Conservation (phyloP, 352 stramenopile genomes). For the Stephanocyclus meneghinianus region DNA sequence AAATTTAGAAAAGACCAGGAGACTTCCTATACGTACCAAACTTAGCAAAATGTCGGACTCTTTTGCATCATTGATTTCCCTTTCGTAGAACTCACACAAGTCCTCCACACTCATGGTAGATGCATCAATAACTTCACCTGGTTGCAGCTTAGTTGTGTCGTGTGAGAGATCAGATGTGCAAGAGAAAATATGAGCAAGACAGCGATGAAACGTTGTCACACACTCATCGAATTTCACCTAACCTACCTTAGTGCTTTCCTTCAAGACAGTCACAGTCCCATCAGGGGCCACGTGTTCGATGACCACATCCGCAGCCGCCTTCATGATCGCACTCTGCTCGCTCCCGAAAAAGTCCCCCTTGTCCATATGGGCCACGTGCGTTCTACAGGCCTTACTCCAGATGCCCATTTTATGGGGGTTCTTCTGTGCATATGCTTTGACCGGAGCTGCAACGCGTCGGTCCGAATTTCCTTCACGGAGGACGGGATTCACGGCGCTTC, state of each 20-base stretch:
- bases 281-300: conserved; percentile 75
- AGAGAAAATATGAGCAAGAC: conserved; percentile 2
- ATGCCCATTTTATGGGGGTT: conserved; percentile 85
- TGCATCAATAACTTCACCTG: conserved; percentile 84
- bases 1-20: neutral
- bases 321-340: conserved; percentile 74
- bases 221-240: neutral
- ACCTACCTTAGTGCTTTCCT: conserved; percentile 61
- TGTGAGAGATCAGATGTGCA: neutral
- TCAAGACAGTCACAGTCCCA: conserved; percentile 75
- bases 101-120: conserved; percentile 70
- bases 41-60: conserved; percentile 77
- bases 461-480: conserved; percentile 85
- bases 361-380: conserved; percentile 84
- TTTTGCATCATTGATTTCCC: conserved; percentile 81
- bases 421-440: conserved; percentile 86
- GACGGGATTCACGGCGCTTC: conserved; percentile 84
- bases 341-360: conserved; percentile 83
- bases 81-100: conserved; percentile 73
- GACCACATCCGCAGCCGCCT: conserved; percentile 62
- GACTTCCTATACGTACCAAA: conserved; percentile 42
- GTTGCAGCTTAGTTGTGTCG: conserved; percentile 48
- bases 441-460: conserved; percentile 79
- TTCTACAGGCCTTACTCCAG: conserved; percentile 79
- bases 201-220: conserved; percentile 1